Base-by-base conservation (phyloP, 345 rosid genomes). In the Laguncularia racemosa region DNA sequence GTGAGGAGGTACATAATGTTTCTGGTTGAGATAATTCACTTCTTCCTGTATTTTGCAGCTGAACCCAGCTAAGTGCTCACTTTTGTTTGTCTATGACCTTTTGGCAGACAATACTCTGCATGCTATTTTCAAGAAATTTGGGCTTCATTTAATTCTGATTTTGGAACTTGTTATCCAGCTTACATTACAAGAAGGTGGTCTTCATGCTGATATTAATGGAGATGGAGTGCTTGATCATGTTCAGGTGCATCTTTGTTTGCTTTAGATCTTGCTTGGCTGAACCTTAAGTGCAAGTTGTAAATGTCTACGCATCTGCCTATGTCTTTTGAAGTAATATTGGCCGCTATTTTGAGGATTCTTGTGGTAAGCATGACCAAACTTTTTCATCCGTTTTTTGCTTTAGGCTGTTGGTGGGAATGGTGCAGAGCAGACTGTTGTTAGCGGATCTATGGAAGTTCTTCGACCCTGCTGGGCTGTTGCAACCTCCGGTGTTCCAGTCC, bases 211-310 rank as follows among this genome's bases (percentile, higher is more conserved):
- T 78, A 84, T 95, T 59, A 90, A 95, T 55, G 99, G 99, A 56
- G 99, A 95, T 66, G 99, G 99, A 56, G 96, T 95, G 65, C 90
- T 95, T 20, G 99, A 95, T 76, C 97, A 95, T 81, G 97, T 95
- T 26, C 99, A 88, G 96, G 99, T 90, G 69, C 58, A 21, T 33
- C 20, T 44, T 17, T 47, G 19, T 52, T 63, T 70, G 9, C 18
- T n/a, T 53, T 38, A 38, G 16, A 21, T 26, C 17, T 55, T 38
- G 58, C 15, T 2, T 55, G 20, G 18, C n/a, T 26, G 57, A 54
- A n/a, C 43, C 18, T 21, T 28, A 33, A 55, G 46, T 55, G 20
- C 47, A 38, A 5, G 9, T 33, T 33, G 40, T 33, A 33, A 7
- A 33, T 33, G 40, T 33, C 6, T 6, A 33, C 7, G 40, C 40